A percentile compares a stretch with the other conserved stretches of the same genome.
Conservation (phyloP, 192 early-diverging fungal species). For the Coemansia sp. region DNA sequence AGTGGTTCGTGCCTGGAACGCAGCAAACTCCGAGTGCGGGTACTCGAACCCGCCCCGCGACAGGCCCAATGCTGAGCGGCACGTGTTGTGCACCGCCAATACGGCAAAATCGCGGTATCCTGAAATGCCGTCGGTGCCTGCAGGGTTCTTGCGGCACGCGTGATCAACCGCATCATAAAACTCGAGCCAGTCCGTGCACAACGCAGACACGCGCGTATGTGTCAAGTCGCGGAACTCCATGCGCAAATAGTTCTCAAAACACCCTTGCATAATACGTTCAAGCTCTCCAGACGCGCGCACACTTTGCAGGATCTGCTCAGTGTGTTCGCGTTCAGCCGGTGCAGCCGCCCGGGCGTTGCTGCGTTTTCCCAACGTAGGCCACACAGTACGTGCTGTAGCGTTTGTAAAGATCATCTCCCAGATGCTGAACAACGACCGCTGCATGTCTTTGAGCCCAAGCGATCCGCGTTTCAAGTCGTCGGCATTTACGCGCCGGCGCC, state of each 20-base stretch:
- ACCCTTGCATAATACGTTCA: constrained; percentile 86
- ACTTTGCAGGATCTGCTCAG: constrained; percentile 51
- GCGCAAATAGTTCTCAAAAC: constrained; percentile 86
- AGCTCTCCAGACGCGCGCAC: constrained; percentile 65
- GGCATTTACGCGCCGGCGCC: constrained; percentile 25
- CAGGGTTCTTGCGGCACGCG: constrained; percentile 14
- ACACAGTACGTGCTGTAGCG: constrained; percentile 19
- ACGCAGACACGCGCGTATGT: constrained; percentile 61
- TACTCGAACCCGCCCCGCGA: constrained; percentile 64
- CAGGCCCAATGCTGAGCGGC: constrained; percentile 61
- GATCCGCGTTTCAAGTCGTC: constrained; percentile 52
- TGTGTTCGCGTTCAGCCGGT: constrained; percentile 13
- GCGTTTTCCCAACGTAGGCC: constrained; percentile 15
- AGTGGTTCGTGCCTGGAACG: constrained; percentile 49
- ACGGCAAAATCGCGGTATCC: constrained; percentile 70
- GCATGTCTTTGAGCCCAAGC: constrained; percentile 79
- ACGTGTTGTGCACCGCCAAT: constrained; percentile 75
- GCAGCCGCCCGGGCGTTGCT: constrained; percentile 1
- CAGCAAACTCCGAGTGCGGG: constrained; percentile 76
- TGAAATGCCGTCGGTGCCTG: constrained; percentile 54
- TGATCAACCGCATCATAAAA: constrained; percentile 76
- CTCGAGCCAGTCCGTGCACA: constrained; percentile 67
- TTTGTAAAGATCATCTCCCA: constrained; percentile 79
- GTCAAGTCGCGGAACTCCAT: constrained; percentile 77
- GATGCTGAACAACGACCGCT: constrained; percentile 70